Base-by-base conservation (phyloP, 148 eudicot species). In the Nyssa sinensis region DNA sequence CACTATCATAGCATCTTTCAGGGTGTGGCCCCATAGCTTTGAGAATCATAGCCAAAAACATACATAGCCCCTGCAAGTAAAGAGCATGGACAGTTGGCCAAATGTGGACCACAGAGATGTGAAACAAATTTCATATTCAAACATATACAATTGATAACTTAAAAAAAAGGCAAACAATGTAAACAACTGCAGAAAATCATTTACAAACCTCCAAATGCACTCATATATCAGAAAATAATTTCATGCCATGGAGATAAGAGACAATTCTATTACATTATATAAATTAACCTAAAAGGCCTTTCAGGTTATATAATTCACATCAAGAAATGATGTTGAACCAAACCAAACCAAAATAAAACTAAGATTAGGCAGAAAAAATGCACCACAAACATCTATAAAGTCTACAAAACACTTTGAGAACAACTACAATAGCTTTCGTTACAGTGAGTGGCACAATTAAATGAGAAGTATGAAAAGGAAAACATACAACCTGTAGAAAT, bases 21-120 rank as follows among this genome's bases (percentile, higher is more conserved):
- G 75, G 70, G 33, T 83, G 85, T 64, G 96, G 84, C 53, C 98
- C 96, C 32, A 93, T 83, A 69, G 91, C 93, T 83, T 86, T 89
- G 68, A 93, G 88, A 68, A 88, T 82, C 84, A 89, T 86, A 75
- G 96, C 93, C 66, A 93, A 65, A 44, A 93, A 70, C 73, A 84
- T 49, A 67, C 83, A 84, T 39, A 84, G 73, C 30, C 90, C 87
- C 90, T 86, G 82, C 74, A 75, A 17, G 32, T 9, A 21, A 17
- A 33, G n/a, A 72, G 72, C 44, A 62, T 5, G n/a, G 21, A 60
- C 10, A 60, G 25, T 71, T 14, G 30, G 66, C 34, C 62, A 66
- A 78, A 77, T 23, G 84, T 71, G 51, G 24, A 75, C 75, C 79
- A 82, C 73, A 31, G 64, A 62, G 8, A 16, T 62, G 72, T 19